These are phyloP conservation scores for Phytopythium sindhum DNA, from an alignment of 352 stramenopile genomes.

Conservation along the genomic window DNA sequence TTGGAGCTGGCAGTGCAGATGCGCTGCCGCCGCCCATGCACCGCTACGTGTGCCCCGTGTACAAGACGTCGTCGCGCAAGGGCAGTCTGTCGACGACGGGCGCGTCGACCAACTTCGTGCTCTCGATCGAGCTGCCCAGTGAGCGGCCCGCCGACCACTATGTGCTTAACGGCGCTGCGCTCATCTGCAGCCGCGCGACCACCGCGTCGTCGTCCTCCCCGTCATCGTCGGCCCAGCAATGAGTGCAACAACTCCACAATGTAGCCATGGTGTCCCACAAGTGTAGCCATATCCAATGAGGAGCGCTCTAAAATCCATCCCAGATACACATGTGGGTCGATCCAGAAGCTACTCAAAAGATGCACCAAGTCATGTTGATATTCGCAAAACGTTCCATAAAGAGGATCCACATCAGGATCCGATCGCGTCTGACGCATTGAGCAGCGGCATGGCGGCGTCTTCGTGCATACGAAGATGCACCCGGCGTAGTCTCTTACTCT, in stretches of 20 bases:
- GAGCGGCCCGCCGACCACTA: constrained; percentile 75
- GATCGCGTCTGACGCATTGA: too few relatives aligned
- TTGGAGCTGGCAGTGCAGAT: not conserved
- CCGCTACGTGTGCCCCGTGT: constrained; percentile 89
- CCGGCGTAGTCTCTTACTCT: not conserved
- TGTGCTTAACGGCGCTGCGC: constrained; percentile 87
- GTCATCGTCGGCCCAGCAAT: not conserved
- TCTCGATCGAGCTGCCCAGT: constrained; percentile 86
- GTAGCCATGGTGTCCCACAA: constrained; percentile 3
- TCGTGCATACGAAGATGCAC: too few relatives aligned
- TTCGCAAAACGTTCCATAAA: not conserved
- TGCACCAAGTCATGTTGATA: too few relatives aligned
- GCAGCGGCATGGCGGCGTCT: not conserved
- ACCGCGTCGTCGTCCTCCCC: not conserved
- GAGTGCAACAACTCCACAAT: not conserved
- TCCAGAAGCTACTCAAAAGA: not conserved
- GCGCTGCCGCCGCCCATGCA: not conserved
- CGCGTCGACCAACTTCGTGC: constrained; percentile 92
- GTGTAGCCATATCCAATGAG: not conserved
- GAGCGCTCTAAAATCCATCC: not conserved
- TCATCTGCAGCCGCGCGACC: constrained; percentile 66
- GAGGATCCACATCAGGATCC: not conserved
- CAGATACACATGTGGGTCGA: not conserved
- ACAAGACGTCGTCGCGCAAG: constrained; percentile 89
- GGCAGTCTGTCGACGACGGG: constrained; percentile 91